Evolutionary conservation across 768 basidiomycete species (phyloP).

Genomic region (Lactarius sp.): DNA sequence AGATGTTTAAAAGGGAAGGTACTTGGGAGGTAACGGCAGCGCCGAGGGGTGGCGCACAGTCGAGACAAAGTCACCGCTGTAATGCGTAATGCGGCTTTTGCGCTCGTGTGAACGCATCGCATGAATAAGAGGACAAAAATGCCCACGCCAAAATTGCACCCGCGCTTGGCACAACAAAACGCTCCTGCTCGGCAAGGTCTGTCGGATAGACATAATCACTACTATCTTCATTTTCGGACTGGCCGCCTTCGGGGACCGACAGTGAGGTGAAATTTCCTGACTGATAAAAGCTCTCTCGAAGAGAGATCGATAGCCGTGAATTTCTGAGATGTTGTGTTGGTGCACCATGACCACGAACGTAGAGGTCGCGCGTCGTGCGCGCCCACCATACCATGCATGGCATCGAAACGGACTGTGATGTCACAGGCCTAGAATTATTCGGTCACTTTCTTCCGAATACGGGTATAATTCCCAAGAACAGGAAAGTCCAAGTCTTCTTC

Average conservation of each 20-base stretch:
- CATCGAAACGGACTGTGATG: constrained; percentile 81
- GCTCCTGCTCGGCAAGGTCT: constrained; percentile 63
- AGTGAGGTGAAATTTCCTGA: constrained; percentile 35
- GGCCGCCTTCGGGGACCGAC: constrained; percentile 40
- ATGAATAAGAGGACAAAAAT: constrained; percentile 72
- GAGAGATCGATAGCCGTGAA: constrained; percentile 55
- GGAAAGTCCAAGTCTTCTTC: constrained; percentile 95
- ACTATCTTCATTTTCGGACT: constrained; percentile 30
- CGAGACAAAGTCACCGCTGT: constrained; percentile 52
- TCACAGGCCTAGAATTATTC: constrained; percentile 60
- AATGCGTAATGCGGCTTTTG: constrained; percentile 59
- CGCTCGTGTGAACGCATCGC: constrained; percentile 59
- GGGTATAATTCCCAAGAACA: constrained; percentile 28
- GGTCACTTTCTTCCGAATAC: constrained; percentile 10
- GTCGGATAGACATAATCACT: constrained; percentile 38
- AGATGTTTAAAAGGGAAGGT: constrained; percentile 33
- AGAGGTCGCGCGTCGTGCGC: constrained; percentile 71
- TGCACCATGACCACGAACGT: constrained; percentile 81
- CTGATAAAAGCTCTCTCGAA: constrained; percentile 53
- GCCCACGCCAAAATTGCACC: constrained; percentile 75
- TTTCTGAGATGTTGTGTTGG: constrained; percentile 49
- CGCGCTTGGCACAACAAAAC: constrained; percentile 64
- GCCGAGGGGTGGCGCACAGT: constrained; percentile 62
- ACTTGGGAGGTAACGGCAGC: constrained; percentile 52
- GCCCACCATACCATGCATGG: constrained; percentile 74